Evolutionary conservation across 139 green algal genomes (phyloP), one percentile per base, ranked within the genome.

Genomic region (Coccomyxa sp.): DNA sequence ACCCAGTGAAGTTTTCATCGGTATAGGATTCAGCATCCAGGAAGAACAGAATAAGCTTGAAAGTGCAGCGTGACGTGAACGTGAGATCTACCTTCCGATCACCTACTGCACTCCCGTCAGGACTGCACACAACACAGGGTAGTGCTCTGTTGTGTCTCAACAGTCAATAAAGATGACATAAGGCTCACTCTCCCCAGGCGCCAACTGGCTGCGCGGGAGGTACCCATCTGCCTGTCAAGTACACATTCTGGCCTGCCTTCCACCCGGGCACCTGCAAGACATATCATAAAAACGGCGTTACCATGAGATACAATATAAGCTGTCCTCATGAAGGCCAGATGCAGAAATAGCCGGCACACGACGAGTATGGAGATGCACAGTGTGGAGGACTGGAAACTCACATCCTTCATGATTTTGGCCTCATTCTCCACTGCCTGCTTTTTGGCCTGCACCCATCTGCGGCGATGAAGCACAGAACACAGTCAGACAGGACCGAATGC

Each of bases 341-440:
- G 0, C 59, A 16, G 58, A n/a, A 76, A 7, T 28, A 25, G 38
- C 21, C 23, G 16, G 80, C 76, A 80, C 32, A 45, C 25, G 76
- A 57, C n/a, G n/a, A 23, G 0, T 76, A 13, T n/a, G 3, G 59
- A 45, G 15, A 77, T 17, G 74, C 13, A 45, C 25, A 71, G 27
- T 0, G 1, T 76, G 10, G 38, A 25, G 13, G 58, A 18, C 31
- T 13, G 32, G 0, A 12, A 32, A 85, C 92, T 87, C 84, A 94
- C 91, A 80, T 93, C 77, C 83, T 94, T 94, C 92, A 95, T 94
- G n/a, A 96, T 86, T 57, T 86, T 82, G 0, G 88, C 88, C 87
- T 96, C 91, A 84, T 89, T 84, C 68, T 88, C 85, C 4, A 84
- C 59, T 76, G 89, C 87, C 30, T 84, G 79, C 18, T 81, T 27